Evolutionary conservation across 2,329 filamentous ascomycete species (phyloP), one percentile per base, ranked within the genome.

Genomic region (Mollisiaceae sp.): DNA sequence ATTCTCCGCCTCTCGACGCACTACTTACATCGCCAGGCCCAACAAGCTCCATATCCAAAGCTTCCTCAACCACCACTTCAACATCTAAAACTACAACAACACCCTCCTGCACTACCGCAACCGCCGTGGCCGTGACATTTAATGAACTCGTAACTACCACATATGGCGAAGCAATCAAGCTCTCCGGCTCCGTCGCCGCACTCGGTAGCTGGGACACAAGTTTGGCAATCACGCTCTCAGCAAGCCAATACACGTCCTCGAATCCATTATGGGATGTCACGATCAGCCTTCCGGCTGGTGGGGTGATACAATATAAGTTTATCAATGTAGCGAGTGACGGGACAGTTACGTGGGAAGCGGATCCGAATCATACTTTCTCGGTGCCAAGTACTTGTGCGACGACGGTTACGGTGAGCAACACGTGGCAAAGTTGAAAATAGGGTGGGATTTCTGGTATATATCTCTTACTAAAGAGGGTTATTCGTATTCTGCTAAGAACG

Each of bases 261-360:
- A 86, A 89, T 71, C 87, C 85, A 0, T 69, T 90, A 8, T 93
- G 90, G 91, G 82, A 78, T 57, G 81, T 77, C 0, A 84, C 83
- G 0, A 74, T 92, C 36, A 79, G 77, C 1, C 75, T 93, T 14
- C 76, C 80, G 0, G 80, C 86, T 0, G 89, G 89, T 2, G 79
- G 81, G 58, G 77, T 76, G 3, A 79, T 92, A 45, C 73, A 86
- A 78, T 92, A 91, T 76, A 92, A 92, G 79, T 93, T 86, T 74
- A 83, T 92, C 71, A 83, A 85, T 59, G 82, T 89, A 47, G 80
- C 81, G 65, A 73, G 77, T 1, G 82, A 85, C 70, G 85, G 87
- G 0, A 79, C 78, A 0, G 77, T 90, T 11, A 81, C 77, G 1
- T 92, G 90, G 89, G 90, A 93, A 79, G 80, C 78, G 56, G 89